phyloP scores from a whole-genome alignment of 805 yeast genomes.

The Kurtzmaniella cleridarum region DNA sequence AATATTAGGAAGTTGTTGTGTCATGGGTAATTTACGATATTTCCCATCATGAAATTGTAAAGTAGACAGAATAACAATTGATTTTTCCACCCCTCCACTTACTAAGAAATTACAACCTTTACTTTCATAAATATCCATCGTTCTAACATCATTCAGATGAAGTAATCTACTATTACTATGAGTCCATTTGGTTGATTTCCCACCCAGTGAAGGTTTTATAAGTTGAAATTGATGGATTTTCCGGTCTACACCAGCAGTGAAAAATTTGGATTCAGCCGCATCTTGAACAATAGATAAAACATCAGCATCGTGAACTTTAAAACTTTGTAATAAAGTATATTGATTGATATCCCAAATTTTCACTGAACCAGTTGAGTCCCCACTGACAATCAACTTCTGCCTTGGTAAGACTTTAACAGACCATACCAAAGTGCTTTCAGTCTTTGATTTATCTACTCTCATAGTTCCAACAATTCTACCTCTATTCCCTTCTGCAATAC shows the following conservation, averaged over 20 bases:
- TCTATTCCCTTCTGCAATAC: constrained; percentile 35
- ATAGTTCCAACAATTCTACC: constrained; percentile 77
- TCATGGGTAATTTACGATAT: constrained; percentile 62
- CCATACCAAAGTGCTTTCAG: constrained; percentile 91
- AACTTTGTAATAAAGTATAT: constrained; percentile 73
- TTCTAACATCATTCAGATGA: constrained; percentile 82
- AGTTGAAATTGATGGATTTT: constrained; percentile 71
- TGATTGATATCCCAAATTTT: constrained; percentile 87
- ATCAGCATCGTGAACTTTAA: constrained; percentile 87
- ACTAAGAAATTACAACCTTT: constrained; percentile 63
- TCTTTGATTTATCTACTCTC: constrained; percentile 86
- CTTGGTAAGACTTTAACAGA: constrained; percentile 59
- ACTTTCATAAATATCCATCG: constrained; percentile 66
- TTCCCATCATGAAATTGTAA: constrained; percentile 66
- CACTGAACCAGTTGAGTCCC: constrained; percentile 92
- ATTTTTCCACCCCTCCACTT: constrained; percentile 80
- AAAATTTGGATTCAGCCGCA: constrained; percentile 55
- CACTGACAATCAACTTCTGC: constrained; percentile 77
- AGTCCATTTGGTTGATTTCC: constrained; percentile 57
- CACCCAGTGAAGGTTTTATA: constrained; percentile 24
- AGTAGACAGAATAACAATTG: constrained; percentile 60
- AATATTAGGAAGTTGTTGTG: constrained; percentile 52
- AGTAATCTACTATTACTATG: constrained; percentile 69
- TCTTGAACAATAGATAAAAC: constrained; percentile 68
- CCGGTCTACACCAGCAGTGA: constrained; percentile 91